Conservation (phyloP, 108 stramenopile species). For the Cyclostephanos tholiformis region DNA sequence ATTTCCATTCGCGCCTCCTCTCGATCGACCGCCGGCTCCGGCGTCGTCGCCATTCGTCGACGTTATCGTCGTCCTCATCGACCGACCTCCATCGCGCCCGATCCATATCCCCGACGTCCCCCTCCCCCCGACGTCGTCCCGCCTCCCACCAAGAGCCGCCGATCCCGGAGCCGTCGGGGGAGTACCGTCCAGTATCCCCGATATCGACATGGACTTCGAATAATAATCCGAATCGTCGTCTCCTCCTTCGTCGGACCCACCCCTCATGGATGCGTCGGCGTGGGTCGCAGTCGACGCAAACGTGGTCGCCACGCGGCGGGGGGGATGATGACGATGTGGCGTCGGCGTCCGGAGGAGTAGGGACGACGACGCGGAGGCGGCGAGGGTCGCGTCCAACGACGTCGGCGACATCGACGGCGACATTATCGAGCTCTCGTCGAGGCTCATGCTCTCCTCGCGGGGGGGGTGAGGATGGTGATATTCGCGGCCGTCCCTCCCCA, state of each 20-base stretch:
- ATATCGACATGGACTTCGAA: slow-evolving; percentile 29
- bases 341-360: slow-evolving; percentile 1
- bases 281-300: slow-evolving; percentile 7
- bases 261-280: no score
- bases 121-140: background rate
- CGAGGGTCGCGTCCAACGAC: background rate
- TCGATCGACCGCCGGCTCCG: background rate
- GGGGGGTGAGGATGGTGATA: background rate
- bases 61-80: background rate
- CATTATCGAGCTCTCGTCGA: slow-evolving; percentile 41
- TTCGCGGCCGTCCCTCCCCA: background rate
- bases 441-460: slow-evolving; percentile 43
- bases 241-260: background rate
- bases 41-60: slow-evolving; percentile 3
- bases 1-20: background rate
- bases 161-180: background rate
- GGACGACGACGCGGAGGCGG: background rate
- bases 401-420: background rate
- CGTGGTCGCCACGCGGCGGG: no score
- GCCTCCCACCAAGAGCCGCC: background rate
- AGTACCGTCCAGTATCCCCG: slow-evolving; percentile 13
- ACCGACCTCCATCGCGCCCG: background rate
- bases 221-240: background rate
- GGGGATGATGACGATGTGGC: no score
- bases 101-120: background rate